These are phyloP conservation scores for Ambrosiella xylebori DNA, from an alignment of 2,329 filamentous ascomycete species.

Conservation along the genomic window DNA sequence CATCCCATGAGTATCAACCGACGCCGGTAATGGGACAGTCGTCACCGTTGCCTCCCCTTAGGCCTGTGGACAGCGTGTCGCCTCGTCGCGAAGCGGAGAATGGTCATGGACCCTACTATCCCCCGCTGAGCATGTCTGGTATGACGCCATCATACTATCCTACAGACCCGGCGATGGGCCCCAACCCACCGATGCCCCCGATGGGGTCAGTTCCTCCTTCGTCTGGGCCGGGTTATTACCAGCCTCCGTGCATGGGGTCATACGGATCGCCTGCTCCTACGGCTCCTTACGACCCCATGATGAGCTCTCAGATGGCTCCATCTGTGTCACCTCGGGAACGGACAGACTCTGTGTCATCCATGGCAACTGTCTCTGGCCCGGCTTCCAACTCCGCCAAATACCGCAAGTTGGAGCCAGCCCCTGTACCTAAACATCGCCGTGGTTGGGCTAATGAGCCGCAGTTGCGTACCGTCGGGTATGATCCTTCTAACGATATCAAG, in stretches of 20 bases:
- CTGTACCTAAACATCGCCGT: conserved; percentile 33
- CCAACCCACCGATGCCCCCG: neutral
- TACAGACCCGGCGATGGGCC: neutral
- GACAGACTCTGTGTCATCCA: conserved; percentile 2
- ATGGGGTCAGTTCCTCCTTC: conserved; percentile 2
- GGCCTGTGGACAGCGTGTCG: conserved; percentile 2
- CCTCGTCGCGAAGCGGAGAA: neutral
- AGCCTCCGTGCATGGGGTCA: conserved; percentile 3
- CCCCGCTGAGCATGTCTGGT: neutral
- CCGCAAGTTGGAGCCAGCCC: conserved; percentile 41
- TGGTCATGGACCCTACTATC: neutral
- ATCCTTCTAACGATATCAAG: conserved; percentile 37
- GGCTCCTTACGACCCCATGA: conserved; percentile 5
- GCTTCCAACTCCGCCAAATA: conserved; percentile 24
- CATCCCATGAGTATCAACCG: conserved; percentile 1
- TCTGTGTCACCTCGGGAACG: conserved; percentile 6
- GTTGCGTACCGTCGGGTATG: conserved; percentile 41
- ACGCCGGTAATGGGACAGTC: neutral
- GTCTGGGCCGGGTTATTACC: conserved; percentile 3
- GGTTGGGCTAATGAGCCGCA: conserved; percentile 31
- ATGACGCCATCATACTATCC: neutral
- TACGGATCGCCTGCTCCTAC: conserved; percentile 3
- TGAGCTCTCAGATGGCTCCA: conserved; percentile 1
- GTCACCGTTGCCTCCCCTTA: conserved; percentile 9
- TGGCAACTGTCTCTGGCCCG: neutral